Percentiles rank a stretch among this genome's conserved stretches.
phyloP scores from a whole-genome alignment of 768 basidiomycete genomes.

The Kwoniella pini region DNA sequence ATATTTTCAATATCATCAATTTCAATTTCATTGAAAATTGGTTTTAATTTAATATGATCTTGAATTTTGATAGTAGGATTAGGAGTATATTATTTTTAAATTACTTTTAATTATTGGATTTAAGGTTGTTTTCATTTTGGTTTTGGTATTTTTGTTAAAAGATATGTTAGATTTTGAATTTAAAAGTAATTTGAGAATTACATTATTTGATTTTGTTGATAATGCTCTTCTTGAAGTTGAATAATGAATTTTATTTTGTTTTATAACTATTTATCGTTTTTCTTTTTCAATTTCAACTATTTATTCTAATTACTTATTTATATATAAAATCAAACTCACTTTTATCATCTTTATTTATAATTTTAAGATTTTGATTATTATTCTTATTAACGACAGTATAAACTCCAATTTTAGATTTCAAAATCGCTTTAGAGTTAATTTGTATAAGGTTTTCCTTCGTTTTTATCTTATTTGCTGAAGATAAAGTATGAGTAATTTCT shows the following conservation, averaged over 20 bases:
- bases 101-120: neutral
- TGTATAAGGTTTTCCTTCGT: slow-evolving; percentile 13
- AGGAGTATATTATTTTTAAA: slow-evolving; percentile 15
- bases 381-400: too few relatives aligned
- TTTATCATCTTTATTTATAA: too few relatives aligned
- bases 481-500: neutral
- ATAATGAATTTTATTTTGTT: too few relatives aligned
- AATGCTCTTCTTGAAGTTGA: neutral
- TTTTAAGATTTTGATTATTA: too few relatives aligned
- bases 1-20: slow-evolving; percentile 19
- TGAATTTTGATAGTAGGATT: neutral
- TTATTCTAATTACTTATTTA: too few relatives aligned
- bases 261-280: too few relatives aligned
- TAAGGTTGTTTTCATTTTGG: neutral
- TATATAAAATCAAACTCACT: too few relatives aligned
- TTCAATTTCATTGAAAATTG: neutral
- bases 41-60: neutral
- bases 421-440: neutral
- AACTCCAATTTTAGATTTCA: neutral
- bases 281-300: too few relatives aligned
- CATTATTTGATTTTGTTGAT: neutral
- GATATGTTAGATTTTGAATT: too few relatives aligned
- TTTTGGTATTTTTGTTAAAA: neutral
- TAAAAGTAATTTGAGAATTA: too few relatives aligned
- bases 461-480: slow-evolving; percentile 6